phyloP scores from a whole-genome alignment of 1,139 yeast genomes.

The Nakaseomyces nivariensis region DNA sequence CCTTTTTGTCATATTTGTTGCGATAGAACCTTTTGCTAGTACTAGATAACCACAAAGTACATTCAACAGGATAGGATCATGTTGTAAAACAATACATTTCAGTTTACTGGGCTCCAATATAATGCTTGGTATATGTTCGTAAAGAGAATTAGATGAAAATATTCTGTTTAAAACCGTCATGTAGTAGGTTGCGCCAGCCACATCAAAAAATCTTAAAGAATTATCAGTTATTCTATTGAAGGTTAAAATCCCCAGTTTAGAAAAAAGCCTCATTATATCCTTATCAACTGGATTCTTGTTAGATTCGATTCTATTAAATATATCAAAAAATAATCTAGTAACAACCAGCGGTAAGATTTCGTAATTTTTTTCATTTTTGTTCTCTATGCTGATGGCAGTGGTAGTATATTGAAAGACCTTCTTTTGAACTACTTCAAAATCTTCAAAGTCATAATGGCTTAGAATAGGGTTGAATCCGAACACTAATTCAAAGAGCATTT shows the following conservation, averaged over 20 bases:
- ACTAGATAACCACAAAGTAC: constrained; percentile 39
- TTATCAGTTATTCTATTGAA: not conserved
- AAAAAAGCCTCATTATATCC: not conserved
- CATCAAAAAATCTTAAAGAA: not conserved
- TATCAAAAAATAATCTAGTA: not conserved
- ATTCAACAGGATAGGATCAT: constrained; percentile 18
- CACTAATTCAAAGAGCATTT: not conserved
- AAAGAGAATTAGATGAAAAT: not conserved
- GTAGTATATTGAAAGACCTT: not conserved
- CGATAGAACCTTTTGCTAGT: constrained; percentile 32
- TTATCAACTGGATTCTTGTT: not conserved
- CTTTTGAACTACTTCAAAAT: not conserved
- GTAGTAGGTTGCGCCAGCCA: not conserved
- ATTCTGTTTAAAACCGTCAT: not conserved
- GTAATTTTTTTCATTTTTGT: not conserved
- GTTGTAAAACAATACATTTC: constrained; percentile 3
- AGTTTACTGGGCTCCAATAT: constrained; percentile 3
- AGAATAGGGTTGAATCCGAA: not conserved
- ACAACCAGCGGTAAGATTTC: not conserved
- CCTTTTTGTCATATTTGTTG: constrained; percentile 18
- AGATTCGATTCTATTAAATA: not conserved
- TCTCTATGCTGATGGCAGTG: not conserved
- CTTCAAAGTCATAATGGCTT: not conserved
- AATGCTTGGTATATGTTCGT: constrained; percentile 1
- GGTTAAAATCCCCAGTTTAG: not conserved